Conservation (phyloP, 495 filamentous ascomycete species). For the Cudoniella acicularis region DNA sequence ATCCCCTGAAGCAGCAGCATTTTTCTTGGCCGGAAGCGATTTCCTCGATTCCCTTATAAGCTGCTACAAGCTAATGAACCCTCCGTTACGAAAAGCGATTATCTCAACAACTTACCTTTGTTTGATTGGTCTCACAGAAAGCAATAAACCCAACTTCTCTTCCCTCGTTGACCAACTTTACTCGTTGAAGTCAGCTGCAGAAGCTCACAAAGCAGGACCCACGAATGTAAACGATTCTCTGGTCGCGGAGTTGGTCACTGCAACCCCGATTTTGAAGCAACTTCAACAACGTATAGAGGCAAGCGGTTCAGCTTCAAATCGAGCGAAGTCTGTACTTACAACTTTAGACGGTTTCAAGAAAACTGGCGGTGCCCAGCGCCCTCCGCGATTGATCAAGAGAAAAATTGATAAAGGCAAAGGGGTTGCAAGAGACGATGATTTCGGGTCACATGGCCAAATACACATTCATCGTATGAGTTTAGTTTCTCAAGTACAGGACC, state of each 20-base stretch:
- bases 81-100: conserved; percentile 56
- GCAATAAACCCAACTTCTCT: conserved; percentile 61
- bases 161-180: conserved; percentile 78
- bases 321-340: conserved; percentile 56
- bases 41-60: conserved; percentile 71
- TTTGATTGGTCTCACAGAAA: conserved; percentile 62
- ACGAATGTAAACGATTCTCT: conserved; percentile 51
- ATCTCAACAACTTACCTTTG: conserved; percentile 69
- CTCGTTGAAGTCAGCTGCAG: conserved; percentile 65
- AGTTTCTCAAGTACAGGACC: conserved; percentile 82
- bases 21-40: conserved; percentile 78
- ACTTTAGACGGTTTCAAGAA: conserved; percentile 54
- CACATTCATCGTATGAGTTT: conserved; percentile 80
- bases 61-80: conserved; percentile 59
- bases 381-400: conserved; percentile 42
- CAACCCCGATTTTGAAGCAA: conserved; percentile 52
- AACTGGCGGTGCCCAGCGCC: conserved; percentile 44
- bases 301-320: conserved; percentile 32
- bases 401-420: conserved; percentile 63
- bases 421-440: conserved; percentile 30
- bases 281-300: conserved; percentile 41
- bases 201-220: conserved; percentile 47
- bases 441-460: conserved; percentile 47
- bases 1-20: conserved; percentile 49
- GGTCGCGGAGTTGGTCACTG: conserved; percentile 59